Conservation (phyloP, 768 basidiomycete genomes). For the Kwoniella newhampshirensis region DNA sequence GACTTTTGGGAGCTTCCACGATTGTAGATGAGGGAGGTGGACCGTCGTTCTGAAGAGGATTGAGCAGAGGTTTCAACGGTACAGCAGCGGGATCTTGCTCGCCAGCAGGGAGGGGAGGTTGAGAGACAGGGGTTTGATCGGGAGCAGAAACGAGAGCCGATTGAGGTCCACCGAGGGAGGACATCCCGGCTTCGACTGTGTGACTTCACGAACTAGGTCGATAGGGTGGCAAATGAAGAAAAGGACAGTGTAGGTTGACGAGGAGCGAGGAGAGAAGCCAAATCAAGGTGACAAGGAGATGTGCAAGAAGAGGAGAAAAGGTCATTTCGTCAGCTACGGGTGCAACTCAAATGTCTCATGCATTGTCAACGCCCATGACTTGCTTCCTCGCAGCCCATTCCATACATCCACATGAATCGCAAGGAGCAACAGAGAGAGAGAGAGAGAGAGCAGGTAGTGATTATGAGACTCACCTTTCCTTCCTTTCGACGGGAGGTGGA, state of each 20-base stretch:
- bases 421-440: background rate
- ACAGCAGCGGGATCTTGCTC: slow-evolving; percentile 2
- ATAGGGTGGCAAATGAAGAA: background rate
- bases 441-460: slow-evolving; percentile 4
- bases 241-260: background rate
- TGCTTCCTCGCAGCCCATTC: no score
- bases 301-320: background rate
- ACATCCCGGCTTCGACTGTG: slow-evolving; percentile 6
- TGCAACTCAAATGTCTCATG: no score
- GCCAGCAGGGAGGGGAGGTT: slow-evolving; percentile 8
- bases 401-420: background rate
- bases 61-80: slow-evolving; percentile 41
- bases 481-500: background rate
- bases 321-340: no score
- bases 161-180: slow-evolving; percentile 1
- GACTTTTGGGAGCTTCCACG: slow-evolving; percentile 43
- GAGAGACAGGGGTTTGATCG: slow-evolving; percentile 14
- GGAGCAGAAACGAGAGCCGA: slow-evolving; percentile 1
- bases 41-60: slow-evolving; percentile 38
- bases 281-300: background rate
- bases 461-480: slow-evolving; percentile 7
- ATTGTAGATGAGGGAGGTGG: slow-evolving; percentile 39
- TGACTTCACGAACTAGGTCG: background rate
- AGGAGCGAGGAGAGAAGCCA: background rate
- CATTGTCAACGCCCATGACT: no score